phyloP scores from a whole-genome alignment of 345 rosid species.

The Trapa incisa region DNA sequence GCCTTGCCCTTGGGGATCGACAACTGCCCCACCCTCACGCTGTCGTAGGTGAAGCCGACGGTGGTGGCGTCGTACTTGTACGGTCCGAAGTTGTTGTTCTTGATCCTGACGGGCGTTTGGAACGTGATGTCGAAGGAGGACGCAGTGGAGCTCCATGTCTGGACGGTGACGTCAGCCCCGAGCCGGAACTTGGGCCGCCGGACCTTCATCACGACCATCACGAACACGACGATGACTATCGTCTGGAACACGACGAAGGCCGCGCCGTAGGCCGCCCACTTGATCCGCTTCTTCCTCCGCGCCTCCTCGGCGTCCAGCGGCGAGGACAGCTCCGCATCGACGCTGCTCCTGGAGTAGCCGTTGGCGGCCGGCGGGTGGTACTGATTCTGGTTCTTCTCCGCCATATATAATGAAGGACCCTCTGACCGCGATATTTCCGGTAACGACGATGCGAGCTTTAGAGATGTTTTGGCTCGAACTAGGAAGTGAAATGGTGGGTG shows the following conservation, averaged over 20 bases:
- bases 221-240: conserved; percentile 7
- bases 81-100: conserved; percentile 10
- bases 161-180: neutral
- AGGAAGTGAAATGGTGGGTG: neutral
- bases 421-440: neutral
- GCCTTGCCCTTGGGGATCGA: conserved; percentile 4
- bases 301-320: conserved; percentile 6
- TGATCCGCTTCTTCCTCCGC: conserved; percentile 13
- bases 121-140: conserved; percentile 4
- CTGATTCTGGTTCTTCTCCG: conserved; percentile 11
- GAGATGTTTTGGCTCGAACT: neutral
- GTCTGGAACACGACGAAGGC: conserved; percentile 9
- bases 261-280: conserved; percentile 6
- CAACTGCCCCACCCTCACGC: conserved; percentile 1
- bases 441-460: too few relatives aligned
- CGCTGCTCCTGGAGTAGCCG: conserved; percentile 1
- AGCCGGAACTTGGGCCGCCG: conserved; percentile 5
- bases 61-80: conserved; percentile 7
- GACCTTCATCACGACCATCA: conserved; percentile 5
- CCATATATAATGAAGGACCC: neutral
- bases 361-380: conserved; percentile 5
- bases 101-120: conserved; percentile 3
- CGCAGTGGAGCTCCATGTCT: neutral
- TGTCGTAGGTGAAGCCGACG: conserved; percentile 6
- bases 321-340: conserved; percentile 1